Conservation (phyloP, 2,329 filamentous ascomycete species). For the Phialophora verrucosa region DNA sequence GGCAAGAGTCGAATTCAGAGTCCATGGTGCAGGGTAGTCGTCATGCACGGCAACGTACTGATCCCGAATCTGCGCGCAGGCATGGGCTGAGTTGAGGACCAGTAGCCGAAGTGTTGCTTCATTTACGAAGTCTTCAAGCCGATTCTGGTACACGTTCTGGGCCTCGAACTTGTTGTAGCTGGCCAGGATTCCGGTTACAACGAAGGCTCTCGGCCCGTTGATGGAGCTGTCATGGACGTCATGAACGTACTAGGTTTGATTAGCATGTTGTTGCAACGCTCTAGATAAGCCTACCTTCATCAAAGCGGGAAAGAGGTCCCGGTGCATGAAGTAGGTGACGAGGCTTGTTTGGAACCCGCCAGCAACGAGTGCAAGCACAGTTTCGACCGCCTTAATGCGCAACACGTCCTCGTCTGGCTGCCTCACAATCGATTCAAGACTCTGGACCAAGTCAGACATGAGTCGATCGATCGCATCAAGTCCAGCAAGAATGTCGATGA, state of each 20-base stretch:
- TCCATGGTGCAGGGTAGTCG: slow-evolving; percentile 89
- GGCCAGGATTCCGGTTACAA: slow-evolving; percentile 81
- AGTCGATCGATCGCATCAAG: slow-evolving; percentile 85
- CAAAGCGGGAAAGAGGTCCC: slow-evolving; percentile 89
- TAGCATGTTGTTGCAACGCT: slow-evolving; percentile 20
- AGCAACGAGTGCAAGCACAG: slow-evolving; percentile 81
- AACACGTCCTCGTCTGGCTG: slow-evolving; percentile 73
- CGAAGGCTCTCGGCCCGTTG: slow-evolving; percentile 73
- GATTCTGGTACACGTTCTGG: slow-evolving; percentile 91
- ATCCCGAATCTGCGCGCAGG: slow-evolving; percentile 70
- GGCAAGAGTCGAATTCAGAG: slow-evolving; percentile 75
- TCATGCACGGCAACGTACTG: slow-evolving; percentile 87
- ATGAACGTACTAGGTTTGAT: slow-evolving; percentile 46
- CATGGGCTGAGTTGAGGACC: slow-evolving; percentile 74
- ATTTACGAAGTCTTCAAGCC: slow-evolving; percentile 94
- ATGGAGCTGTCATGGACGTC: slow-evolving; percentile 59
- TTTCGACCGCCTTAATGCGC: slow-evolving; percentile 78
- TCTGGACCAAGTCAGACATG: slow-evolving; percentile 85
- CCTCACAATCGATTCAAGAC: slow-evolving; percentile 81
- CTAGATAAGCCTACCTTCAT: slow-evolving; percentile 74
- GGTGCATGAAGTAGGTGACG: slow-evolving; percentile 91
- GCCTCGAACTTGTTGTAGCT: slow-evolving; percentile 99
- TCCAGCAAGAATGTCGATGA: slow-evolving; percentile 87
- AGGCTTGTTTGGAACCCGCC: slow-evolving; percentile 96
- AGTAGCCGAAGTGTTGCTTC: slow-evolving; percentile 84